Evolutionary conservation across 2,329 filamentous ascomycete species (phyloP), one percentile per base, ranked within the genome.

Genomic region (Fusarium sambucinum): DNA sequence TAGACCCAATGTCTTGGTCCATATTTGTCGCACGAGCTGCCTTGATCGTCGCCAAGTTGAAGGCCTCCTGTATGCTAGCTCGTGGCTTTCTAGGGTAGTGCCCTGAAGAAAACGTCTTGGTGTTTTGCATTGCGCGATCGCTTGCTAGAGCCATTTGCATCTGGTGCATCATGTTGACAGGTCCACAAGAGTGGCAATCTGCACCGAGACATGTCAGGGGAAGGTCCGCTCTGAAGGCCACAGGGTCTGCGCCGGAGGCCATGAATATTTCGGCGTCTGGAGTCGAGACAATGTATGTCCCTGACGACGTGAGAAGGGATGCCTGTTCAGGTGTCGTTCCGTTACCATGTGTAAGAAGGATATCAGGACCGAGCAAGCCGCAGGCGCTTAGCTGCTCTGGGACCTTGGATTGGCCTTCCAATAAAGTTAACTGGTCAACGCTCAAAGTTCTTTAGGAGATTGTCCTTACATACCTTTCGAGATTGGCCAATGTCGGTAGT

Each of bases 261-360:
- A 62, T 62, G 25, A 55, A 55, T 1, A 62, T 55, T 1, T 62
- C 59, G 1, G 59, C 57, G 8, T 62, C 59, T 2, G 59, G 57
- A 0, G 59, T 62, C 4, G 57, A 62, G 13, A 46, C 47, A 4
- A 62, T 27, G 6, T 62, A 55, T 3, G 59, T 62, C 5, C 59
- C 57, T 0, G 47, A 35, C 6, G 35, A 41, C 0, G 41, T 62
- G 7, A 62, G 59, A 0, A 62, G 47, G 16, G 35, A 14, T 8
- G 47, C 59, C 41, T 62, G 59, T 42, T 62, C 57, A 5, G 57
- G 41, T 5, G 57, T 62, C 13, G 47, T 55, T 14, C 57, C 57
- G 2, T 62, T 62, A 1, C 59, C 59, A n/a, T 62, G 57, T 1
- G 57, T 46, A 1, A 62, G 47, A 5, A 62, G 57, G 0, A 62